phyloP scores from a whole-genome alignment of 352 stramenopile genomes.

The Hyaloperonospora brassicae region DNA sequence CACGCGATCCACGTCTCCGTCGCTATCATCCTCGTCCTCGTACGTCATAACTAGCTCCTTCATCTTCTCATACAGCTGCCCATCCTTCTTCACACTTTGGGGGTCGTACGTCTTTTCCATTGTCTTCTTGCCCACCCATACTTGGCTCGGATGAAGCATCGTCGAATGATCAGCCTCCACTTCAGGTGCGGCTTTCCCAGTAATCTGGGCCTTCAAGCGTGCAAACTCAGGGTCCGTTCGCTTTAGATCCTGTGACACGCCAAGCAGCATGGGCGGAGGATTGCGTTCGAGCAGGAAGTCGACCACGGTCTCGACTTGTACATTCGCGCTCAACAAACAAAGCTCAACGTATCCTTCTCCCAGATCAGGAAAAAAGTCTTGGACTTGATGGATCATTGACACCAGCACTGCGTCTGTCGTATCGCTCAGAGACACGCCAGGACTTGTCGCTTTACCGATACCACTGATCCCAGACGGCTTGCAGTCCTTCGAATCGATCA shows the following conservation, averaged over 20 bases:
- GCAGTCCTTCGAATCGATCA: slow-evolving; percentile 10
- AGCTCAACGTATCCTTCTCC: slow-evolving; percentile 58
- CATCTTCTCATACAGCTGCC: slow-evolving; percentile 42
- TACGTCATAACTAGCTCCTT: slow-evolving; percentile 46
- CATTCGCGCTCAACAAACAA: slow-evolving; percentile 36
- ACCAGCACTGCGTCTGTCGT: slow-evolving; percentile 11
- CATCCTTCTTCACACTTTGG: slow-evolving; percentile 39
- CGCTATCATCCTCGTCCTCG: slow-evolving; percentile 36
- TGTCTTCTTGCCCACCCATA: slow-evolving; percentile 63
- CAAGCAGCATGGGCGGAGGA: slow-evolving; percentile 27
- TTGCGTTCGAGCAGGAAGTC: slow-evolving; percentile 55
- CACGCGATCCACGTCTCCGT: slow-evolving; percentile 1
- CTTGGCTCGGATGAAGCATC: slow-evolving; percentile 39
- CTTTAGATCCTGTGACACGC: slow-evolving; percentile 26
- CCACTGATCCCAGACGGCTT: slow-evolving; percentile 1
- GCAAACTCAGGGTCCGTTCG: slow-evolving; percentile 27
- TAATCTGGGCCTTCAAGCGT: slow-evolving; percentile 24
- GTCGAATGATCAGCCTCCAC: slow-evolving; percentile 16
- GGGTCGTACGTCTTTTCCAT: slow-evolving; percentile 54
- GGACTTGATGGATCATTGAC: slow-evolving; percentile 43
- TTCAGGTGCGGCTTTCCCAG: slow-evolving; percentile 12
- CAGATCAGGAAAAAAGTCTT: slow-evolving; percentile 53
- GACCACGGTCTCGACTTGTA: slow-evolving; percentile 46
- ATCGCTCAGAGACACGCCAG: slow-evolving; percentile 4
- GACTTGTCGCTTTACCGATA: slow-evolving; percentile 10